These are phyloP conservation scores for Phaseolus coccineus DNA, from an alignment of 331 rosid species.

Conservation along the genomic window DNA sequence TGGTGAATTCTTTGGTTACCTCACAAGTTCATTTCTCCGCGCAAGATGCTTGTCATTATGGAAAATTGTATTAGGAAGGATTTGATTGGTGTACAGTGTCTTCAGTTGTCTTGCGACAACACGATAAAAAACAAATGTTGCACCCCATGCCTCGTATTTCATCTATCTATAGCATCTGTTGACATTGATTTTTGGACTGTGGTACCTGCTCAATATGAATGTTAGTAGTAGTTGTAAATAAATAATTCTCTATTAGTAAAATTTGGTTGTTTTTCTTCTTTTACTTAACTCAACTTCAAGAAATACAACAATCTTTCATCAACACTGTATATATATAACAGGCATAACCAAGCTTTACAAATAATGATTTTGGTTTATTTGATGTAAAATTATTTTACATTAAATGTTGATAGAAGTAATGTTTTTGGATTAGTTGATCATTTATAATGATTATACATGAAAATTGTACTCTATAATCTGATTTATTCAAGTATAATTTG, in stretches of 20 bases:
- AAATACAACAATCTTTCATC: no score
- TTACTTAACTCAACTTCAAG: no score
- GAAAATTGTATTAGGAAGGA: conserved; percentile 38
- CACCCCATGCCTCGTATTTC: conserved; percentile 7
- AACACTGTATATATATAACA: no score
- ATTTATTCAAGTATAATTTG: no score
- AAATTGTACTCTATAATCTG: no score
- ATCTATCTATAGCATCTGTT: conserved; percentile 11
- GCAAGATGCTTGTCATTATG: conserved; percentile 39
- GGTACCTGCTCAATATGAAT: neutral
- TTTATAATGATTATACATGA: no score
- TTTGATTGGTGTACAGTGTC: conserved; percentile 45
- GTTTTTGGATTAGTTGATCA: no score
- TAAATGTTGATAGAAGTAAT: no score
- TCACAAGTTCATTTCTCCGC: conserved; percentile 15
- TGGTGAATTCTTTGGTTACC: conserved; percentile 43
- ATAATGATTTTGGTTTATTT: no score
- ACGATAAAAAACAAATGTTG: conserved; percentile 29
- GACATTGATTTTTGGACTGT: conserved; percentile 14
- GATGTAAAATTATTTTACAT: no score
- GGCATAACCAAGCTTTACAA: no score
- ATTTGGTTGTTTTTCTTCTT: neutral
- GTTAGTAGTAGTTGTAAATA: neutral
- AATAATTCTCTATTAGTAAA: neutral
- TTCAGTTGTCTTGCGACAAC: conserved; percentile 35